Evolutionary conservation across 768 basidiomycete species (phyloP).

Genomic region (Tylopilus sp.): DNA sequence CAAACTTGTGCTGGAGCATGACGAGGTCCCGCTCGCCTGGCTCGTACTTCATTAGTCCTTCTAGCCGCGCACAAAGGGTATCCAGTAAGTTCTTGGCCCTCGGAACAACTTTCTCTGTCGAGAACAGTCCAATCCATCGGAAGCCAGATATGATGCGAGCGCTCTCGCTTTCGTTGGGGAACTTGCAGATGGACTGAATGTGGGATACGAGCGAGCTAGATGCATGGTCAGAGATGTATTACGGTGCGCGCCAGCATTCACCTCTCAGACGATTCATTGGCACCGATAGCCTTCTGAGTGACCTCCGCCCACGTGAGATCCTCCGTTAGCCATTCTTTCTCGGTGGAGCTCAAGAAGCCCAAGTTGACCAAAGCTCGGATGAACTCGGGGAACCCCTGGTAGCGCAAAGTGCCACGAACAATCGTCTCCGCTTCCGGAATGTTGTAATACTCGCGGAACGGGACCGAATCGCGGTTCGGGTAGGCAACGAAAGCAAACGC

Average conservation of each 20-base stretch:
- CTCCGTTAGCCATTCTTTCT: slow-evolving; percentile 74
- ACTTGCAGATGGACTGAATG: slow-evolving; percentile 65
- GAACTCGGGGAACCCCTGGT: slow-evolving; percentile 96
- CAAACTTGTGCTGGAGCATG: slow-evolving; percentile 98
- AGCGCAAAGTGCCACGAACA: slow-evolving; percentile 89
- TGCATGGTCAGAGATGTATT: neutral
- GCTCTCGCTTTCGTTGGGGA: slow-evolving; percentile 69
- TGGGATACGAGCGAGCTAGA: slow-evolving; percentile 67
- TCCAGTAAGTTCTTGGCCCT: slow-evolving; percentile 81
- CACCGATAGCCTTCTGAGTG: slow-evolving; percentile 69
- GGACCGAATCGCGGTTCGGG: slow-evolving; percentile 91
- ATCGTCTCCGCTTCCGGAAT: slow-evolving; percentile 94
- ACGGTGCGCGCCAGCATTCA: slow-evolving; percentile 26
- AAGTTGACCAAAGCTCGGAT: slow-evolving; percentile 82
- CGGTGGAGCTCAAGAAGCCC: slow-evolving; percentile 76
- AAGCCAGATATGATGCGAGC: slow-evolving; percentile 84
- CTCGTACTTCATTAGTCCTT: slow-evolving; percentile 90
- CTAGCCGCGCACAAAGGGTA: slow-evolving; percentile 87
- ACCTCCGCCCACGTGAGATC: slow-evolving; percentile 82
- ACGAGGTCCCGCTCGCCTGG: slow-evolving; percentile 91
- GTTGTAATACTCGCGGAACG: slow-evolving; percentile 87
- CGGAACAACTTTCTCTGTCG: slow-evolving; percentile 54
- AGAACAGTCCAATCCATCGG: slow-evolving; percentile 93
- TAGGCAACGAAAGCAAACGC: slow-evolving; percentile 96
- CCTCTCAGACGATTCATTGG: slow-evolving; percentile 67